Percentiles rank a stretch among this genome's conserved stretches.
Conservation (phyloP, 148 eudicot genomes). For the Tetragonia tetragonoides region DNA sequence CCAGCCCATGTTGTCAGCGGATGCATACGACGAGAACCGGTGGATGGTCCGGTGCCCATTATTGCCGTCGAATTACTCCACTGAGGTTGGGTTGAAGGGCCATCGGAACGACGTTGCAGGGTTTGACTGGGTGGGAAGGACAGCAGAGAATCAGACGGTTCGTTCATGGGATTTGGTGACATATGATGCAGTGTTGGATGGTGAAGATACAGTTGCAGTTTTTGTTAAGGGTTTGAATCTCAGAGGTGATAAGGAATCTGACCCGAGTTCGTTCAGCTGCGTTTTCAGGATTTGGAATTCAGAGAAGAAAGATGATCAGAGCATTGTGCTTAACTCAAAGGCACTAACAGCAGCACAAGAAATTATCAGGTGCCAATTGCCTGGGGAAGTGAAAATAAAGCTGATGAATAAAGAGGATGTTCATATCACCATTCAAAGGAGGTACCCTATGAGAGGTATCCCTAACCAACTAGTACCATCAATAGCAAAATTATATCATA, state of each 20-base stretch:
- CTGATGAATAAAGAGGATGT: conserved; percentile 36
- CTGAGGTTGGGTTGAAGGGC: conserved; percentile 39
- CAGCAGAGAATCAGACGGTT: conserved; percentile 19
- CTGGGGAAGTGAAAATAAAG: conserved; percentile 33
- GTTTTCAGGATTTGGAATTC: conserved; percentile 43
- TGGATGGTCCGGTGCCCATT: conserved; percentile 71
- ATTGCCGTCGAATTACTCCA: conserved; percentile 52
- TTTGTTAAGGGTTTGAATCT: conserved; percentile 87
- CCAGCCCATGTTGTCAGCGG: conserved; percentile 48
- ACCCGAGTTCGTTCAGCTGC: conserved; percentile 62
- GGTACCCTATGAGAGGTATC: conserved; percentile 21
- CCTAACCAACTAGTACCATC: conserved; percentile 57
- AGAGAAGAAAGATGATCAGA: conserved; percentile 20
- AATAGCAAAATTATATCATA: conserved; percentile 50
- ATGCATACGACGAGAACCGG: conserved; percentile 44
- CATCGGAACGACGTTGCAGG: conserved; percentile 8
- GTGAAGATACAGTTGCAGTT: conserved; percentile 46
- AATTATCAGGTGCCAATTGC: conserved; percentile 74
- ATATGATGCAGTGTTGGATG: conserved; percentile 69
- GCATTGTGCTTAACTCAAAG: conserved; percentile 27
- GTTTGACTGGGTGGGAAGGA: conserved; percentile 23
- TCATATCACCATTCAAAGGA: conserved; percentile 49
- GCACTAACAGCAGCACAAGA: conserved; percentile 88
- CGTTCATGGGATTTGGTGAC: conserved; percentile 64
- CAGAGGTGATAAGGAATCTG: conserved; percentile 58